These are phyloP conservation scores for Aspergillus asperescens DNA, from an alignment of 495 filamentous ascomycete species.

Conservation along the genomic window DNA sequence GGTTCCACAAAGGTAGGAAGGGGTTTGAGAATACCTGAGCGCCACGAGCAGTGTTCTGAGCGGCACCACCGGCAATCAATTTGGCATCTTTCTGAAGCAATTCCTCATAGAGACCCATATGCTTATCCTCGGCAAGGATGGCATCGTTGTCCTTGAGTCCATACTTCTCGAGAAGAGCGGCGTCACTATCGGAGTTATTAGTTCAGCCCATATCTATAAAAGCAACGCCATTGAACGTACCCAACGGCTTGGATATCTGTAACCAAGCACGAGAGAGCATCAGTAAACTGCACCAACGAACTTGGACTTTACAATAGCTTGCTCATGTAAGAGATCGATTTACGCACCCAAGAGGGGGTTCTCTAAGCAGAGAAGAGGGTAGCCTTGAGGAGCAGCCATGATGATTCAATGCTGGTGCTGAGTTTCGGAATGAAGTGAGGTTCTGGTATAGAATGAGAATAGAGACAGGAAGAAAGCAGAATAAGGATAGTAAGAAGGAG, in stretches of 20 bases:
- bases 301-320: not conserved
- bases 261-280: conserved; percentile 19
- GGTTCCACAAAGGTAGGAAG: not conserved
- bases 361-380: conserved; percentile 83
- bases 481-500: not conserved
- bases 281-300: conserved; percentile 4
- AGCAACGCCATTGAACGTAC: conserved; percentile 32
- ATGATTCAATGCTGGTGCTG: conserved; percentile 1
- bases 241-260: conserved; percentile 88
- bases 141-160: conserved; percentile 91
- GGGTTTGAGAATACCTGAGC: conserved; percentile 55
- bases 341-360: conserved; percentile 88
- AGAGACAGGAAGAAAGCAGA: conserved; percentile 8
- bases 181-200: conserved; percentile 38
- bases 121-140: conserved; percentile 90
- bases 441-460: not conserved
- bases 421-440: conserved; percentile 5
- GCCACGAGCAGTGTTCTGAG: conserved; percentile 96
- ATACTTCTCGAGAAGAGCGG: conserved; percentile 83
- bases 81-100: conserved; percentile 81
- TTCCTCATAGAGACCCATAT: conserved; percentile 85
- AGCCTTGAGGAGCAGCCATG: conserved; percentile 71
- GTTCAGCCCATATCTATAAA: not conserved
- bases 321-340: conserved; percentile 1
- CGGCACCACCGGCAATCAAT: conserved; percentile 92